phyloP scores from a whole-genome alignment of 2,329 filamentous ascomycete species.

The Helotiales sp. region DNA sequence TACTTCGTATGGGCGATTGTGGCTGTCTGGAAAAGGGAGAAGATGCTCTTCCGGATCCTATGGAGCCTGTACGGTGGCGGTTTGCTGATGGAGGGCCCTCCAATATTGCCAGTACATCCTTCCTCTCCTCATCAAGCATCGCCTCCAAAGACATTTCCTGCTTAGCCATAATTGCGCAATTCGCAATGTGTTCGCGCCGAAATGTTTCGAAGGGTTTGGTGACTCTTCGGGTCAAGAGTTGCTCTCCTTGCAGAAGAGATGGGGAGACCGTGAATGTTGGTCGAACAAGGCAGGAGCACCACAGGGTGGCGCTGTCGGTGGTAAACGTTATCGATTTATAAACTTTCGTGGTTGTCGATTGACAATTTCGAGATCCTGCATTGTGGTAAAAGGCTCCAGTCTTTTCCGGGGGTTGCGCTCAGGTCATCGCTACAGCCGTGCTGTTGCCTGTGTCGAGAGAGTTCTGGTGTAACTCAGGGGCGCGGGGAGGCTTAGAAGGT shows the following conservation, averaged over 20 bases:
- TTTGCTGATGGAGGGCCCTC: slow-evolving; percentile 46
- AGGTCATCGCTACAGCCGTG: slow-evolving; percentile 40
- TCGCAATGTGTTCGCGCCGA: slow-evolving; percentile 18
- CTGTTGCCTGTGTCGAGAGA: slow-evolving; percentile 30
- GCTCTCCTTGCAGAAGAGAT: slow-evolving; percentile 12
- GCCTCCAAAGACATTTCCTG: slow-evolving; percentile 75
- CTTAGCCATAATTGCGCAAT: slow-evolving; percentile 34
- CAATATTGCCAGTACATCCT: slow-evolving; percentile 72
- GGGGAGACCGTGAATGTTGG: slow-evolving; percentile 18
- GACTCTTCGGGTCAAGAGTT: slow-evolving; percentile 1
- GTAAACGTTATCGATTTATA: slow-evolving; percentile 40
- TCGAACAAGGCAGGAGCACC: slow-evolving; percentile 29
- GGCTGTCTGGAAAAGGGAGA: slow-evolving; percentile 58
- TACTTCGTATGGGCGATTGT: slow-evolving; percentile 70
- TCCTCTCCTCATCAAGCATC: slow-evolving; percentile 76
- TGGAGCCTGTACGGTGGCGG: slow-evolving; percentile 37
- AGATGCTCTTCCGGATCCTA: slow-evolving; percentile 50
- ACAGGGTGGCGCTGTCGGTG: slow-evolving; percentile 19
- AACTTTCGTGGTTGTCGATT: slow-evolving; percentile 41
- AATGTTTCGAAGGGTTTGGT: not conserved
- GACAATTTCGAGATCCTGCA: slow-evolving; percentile 41
- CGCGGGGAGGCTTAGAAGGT: not conserved
- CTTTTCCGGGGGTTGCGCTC: slow-evolving; percentile 30
- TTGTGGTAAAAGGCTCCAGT: slow-evolving; percentile 38
- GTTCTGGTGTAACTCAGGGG: slow-evolving; percentile 20